Evolutionary conservation across 805 yeast species (phyloP).

Genomic region (Yarrowia osloensis): DNA sequence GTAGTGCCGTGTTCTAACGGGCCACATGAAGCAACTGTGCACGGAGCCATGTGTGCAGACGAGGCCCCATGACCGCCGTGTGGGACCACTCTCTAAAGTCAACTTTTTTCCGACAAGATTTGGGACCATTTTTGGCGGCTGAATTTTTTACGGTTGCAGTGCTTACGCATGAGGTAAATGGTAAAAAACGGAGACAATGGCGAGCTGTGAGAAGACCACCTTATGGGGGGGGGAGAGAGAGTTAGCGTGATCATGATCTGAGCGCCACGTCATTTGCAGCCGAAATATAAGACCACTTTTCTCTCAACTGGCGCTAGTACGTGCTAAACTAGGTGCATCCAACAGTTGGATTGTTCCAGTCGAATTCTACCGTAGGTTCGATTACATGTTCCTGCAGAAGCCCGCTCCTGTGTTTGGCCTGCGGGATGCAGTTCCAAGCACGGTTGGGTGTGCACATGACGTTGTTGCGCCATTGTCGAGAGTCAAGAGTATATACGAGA

Average conservation of each 20-base stretch:
- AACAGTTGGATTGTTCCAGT: too few relatives aligned
- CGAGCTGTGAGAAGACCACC: too few relatives aligned
- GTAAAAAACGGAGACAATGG: too few relatives aligned
- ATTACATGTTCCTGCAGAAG: not conserved
- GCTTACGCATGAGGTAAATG: not conserved
- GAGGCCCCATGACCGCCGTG: not conserved
- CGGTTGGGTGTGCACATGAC: not conserved
- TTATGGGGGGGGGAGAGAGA: too few relatives aligned
- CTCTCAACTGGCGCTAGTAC: too few relatives aligned
- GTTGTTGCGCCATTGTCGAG: constrained; percentile 1
- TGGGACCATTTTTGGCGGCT: not conserved
- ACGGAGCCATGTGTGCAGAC: too few relatives aligned
- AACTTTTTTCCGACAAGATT: not conserved
- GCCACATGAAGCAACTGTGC: not conserved
- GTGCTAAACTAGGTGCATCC: too few relatives aligned
- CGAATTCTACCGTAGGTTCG: not conserved
- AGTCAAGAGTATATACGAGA: too few relatives aligned
- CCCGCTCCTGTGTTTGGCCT: not conserved
- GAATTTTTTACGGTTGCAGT: not conserved
- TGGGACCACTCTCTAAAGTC: not conserved
- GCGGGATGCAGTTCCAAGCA: not conserved
- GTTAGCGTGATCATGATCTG: too few relatives aligned
- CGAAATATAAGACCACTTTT: not conserved
- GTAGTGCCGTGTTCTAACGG: not conserved
- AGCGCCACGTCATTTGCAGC: too few relatives aligned